Conservation (phyloP, 2,329 filamentous ascomycete species). For the Fusarium lateritium region DNA sequence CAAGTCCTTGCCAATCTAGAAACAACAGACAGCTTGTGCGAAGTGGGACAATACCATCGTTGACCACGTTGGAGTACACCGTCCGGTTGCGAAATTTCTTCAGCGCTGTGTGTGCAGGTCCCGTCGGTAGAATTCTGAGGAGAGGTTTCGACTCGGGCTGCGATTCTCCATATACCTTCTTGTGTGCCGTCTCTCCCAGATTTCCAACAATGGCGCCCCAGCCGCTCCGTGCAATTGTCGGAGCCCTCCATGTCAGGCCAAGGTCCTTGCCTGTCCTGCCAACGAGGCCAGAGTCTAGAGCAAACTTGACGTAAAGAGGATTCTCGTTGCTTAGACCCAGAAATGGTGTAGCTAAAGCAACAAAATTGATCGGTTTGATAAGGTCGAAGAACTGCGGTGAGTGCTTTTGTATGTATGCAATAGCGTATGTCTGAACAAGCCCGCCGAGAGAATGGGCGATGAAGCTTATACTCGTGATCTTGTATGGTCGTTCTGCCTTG, state of each 20-base stretch:
- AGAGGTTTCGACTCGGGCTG: conserved; percentile 89
- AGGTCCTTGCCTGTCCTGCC: conserved; percentile 97
- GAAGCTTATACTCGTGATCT: conserved; percentile 95
- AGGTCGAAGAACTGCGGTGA: conserved; percentile 90
- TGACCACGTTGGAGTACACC: conserved; percentile 96
- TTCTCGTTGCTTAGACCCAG: conserved; percentile 97
- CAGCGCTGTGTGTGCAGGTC: conserved; percentile 88
- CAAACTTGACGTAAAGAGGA: conserved; percentile 96
- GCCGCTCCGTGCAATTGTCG: conserved; percentile 85
- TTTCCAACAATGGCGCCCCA: conserved; percentile 91
- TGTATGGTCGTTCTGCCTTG: conserved; percentile 73
- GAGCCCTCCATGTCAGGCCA: conserved; percentile 93
- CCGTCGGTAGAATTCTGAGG: conserved; percentile 89
- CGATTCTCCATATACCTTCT: conserved; percentile 50
- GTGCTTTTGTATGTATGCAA: conserved; percentile 97
- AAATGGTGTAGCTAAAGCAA: conserved; percentile 88
- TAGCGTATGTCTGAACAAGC: conserved; percentile 91
- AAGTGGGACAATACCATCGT: conserved; percentile 95
- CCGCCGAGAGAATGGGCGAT: conserved; percentile 93
- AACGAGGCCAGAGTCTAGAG: conserved; percentile 94
- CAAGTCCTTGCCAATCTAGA: conserved; percentile 94
- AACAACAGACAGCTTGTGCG: conserved; percentile 97
- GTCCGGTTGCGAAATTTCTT: conserved; percentile 92
- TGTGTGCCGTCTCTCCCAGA: conserved; percentile 67
- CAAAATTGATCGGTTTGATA: conserved; percentile 91